Evolutionary conservation across 208 protist species (phyloP), one percentile per base, ranked within the genome.

Genomic region (Acanthamoeba sp.): DNA sequence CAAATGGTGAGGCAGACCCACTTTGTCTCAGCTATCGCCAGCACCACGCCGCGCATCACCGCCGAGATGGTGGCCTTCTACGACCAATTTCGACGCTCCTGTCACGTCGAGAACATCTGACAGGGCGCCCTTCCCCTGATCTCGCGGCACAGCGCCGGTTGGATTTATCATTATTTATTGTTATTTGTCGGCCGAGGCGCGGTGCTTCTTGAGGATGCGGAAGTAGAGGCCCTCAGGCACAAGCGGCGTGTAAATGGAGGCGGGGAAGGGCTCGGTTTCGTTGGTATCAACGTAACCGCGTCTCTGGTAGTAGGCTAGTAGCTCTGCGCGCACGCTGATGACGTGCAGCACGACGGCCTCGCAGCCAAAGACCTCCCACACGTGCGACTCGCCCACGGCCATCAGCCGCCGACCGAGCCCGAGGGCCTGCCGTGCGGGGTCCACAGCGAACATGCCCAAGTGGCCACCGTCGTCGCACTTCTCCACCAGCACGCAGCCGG

Each of bases 61-160:
- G 10, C 69, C 34, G 48, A 93, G 42, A 93, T 93, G 89, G n/a
- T 93, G 20, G 48, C 40, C 20, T 93, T 93, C 42, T 93, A 85
- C 48, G 66, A 93, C n/a, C 48, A 93, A 36, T 93, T 91, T 27
- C 29, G 55, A 69, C 29, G 57, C 24, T 38, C 55, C 12, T 69
- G 36, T 29, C 48, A 71, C 57, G 69, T 91, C 32, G 84, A 91
- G 27, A 91, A 36, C 40, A 29, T 91, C 20, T 91, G 48, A 88
- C 18, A n/a, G n/a, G n/a, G n/a, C n/a, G n/a, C n/a, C n/a, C n/a
- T n/a, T n/a, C n/a, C 50, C 12, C 50, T 1, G 18, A 9, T 20
- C 50, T 22, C 14, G 18, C 50, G 18, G n/a, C n/a, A n/a, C n/a
- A 52, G 48, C 48, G 48, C 16, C 16, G 1, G 48, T 20, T 3